phyloP scores from a whole-genome alignment of 495 filamentous ascomycete species.

The Bacidia gigantensis region DNA sequence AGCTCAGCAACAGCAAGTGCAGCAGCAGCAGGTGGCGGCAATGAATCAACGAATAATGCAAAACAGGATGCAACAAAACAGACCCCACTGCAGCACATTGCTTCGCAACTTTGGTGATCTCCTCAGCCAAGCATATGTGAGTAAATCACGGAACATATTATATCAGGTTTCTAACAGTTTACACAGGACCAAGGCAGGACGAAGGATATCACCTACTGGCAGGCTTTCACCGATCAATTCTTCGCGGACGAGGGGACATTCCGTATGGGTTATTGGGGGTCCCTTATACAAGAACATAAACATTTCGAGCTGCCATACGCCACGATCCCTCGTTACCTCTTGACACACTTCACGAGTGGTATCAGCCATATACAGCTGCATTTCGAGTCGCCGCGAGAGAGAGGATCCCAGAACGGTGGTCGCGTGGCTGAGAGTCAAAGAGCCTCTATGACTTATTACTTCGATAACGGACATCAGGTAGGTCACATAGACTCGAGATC shows the following conservation, averaged over 20 bases:
- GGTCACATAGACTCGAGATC: constrained; percentile 13
- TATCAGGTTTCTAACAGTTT: neutral
- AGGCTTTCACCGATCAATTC: constrained; percentile 57
- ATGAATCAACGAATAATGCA: constrained; percentile 27
- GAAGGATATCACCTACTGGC: constrained; percentile 58
- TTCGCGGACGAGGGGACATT: constrained; percentile 60
- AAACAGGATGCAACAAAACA: constrained; percentile 32
- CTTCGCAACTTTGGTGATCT: constrained; percentile 59
- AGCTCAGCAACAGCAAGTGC: constrained; percentile 17
- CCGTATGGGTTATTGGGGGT: constrained; percentile 42
- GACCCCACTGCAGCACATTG: constrained; percentile 45
- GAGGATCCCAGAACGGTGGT: constrained; percentile 41
- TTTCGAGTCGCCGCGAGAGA: constrained; percentile 43
- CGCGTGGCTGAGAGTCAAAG: constrained; percentile 49
- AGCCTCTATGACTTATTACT: constrained; percentile 60
- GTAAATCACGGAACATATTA: constrained; percentile 12
- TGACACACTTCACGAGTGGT: constrained; percentile 71
- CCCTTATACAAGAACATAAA: constrained; percentile 41
- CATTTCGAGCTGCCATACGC: constrained; percentile 66
- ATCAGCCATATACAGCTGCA: constrained; percentile 67
- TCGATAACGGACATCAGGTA: constrained; percentile 56
- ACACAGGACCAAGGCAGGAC: constrained; percentile 31
- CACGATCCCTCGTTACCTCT: constrained; percentile 65
- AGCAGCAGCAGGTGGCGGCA: constrained; percentile 12
- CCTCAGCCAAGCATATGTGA: constrained; percentile 49